Conservation (phyloP, 768 basidiomycete genomes). For the Lepiota brunneoincarnata region DNA sequence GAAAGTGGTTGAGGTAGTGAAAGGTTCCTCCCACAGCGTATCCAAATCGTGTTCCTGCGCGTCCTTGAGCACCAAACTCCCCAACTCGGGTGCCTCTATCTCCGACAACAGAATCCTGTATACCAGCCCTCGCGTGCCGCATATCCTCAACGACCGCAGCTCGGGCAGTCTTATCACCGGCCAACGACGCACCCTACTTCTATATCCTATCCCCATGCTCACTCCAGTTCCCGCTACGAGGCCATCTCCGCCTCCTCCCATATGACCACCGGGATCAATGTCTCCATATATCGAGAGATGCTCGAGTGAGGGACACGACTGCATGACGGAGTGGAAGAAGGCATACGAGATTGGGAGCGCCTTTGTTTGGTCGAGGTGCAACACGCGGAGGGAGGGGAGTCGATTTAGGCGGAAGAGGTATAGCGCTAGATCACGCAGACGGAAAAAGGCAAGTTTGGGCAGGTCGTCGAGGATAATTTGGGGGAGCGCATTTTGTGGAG, state of each 20-base stretch:
- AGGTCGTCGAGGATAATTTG: conserved; percentile 14
- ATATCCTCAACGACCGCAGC: conserved; percentile 40
- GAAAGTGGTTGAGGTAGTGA: background rate
- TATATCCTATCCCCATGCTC: conserved; percentile 14
- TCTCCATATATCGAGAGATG: conserved; percentile 46
- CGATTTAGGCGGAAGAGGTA: conserved; percentile 37
- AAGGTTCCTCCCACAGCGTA: conserved; percentile 25
- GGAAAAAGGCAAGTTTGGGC: conserved; percentile 33
- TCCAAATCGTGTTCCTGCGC: conserved; percentile 41
- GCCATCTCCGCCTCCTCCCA: background rate
- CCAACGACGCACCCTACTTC: conserved; percentile 19
- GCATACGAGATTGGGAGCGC: conserved; percentile 31
- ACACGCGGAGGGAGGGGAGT: conserved; percentile 26
- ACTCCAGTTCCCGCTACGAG: background rate
- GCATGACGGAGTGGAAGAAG: conserved; percentile 34
- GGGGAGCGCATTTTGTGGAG: background rate
- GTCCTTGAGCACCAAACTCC: conserved; percentile 40
- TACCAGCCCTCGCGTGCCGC: conserved; percentile 31
- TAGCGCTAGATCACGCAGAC: conserved; percentile 43
- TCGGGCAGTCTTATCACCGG: conserved; percentile 22
- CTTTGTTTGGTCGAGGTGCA: conserved; percentile 44
- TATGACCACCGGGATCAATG: conserved; percentile 14
- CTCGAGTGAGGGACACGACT: conserved; percentile 27
- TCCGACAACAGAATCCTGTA: conserved; percentile 36
- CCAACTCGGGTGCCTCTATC: conserved; percentile 36